Evolutionary conservation across 1,284 basidiomycete species (phyloP).

Genomic region (Ustilago sp.): DNA sequence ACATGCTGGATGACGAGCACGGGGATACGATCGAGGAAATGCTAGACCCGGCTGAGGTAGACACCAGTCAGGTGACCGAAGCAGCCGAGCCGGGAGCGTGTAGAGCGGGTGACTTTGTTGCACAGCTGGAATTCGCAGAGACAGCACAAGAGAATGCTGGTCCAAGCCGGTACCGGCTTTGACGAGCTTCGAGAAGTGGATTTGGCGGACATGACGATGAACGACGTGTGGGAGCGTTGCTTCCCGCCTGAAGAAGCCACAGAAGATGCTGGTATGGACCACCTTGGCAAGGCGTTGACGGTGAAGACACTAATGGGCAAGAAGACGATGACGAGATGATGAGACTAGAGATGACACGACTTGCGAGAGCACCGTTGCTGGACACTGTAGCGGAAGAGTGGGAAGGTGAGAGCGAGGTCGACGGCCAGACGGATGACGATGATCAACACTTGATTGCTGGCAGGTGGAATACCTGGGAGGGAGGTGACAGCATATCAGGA

Average conservation of each 20-base stretch:
- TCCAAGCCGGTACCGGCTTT: neutral
- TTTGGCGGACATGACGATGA: conserved; percentile 24
- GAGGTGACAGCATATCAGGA: neutral
- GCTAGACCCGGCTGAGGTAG: neutral
- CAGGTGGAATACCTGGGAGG: no score
- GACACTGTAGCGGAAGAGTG: conserved; percentile 34
- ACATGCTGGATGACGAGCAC: conserved; percentile 13
- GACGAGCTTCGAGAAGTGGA: conserved; percentile 13
- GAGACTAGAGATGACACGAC: conserved; percentile 12
- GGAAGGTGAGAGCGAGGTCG: conserved; percentile 13
- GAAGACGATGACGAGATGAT: conserved; percentile 5
- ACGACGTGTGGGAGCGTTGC: conserved; percentile 23
- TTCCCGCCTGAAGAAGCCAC: neutral
- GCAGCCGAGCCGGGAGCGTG: neutral
- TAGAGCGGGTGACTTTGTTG: neutral
- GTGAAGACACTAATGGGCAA: neutral
- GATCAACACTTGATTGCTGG: no score
- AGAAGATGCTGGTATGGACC: neutral
- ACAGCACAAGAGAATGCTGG: neutral
- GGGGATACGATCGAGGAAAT: conserved; percentile 32
- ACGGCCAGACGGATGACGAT: neutral
- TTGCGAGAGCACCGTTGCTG: conserved; percentile 34
- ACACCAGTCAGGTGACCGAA: neutral
- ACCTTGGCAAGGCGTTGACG: neutral
- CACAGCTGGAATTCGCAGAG: neutral